A percentile compares a stretch with the other conserved stretches of the same genome.
Conservation (phyloP, 2,329 filamentous ascomycete species). For the Kalaharituber pfeilii region DNA sequence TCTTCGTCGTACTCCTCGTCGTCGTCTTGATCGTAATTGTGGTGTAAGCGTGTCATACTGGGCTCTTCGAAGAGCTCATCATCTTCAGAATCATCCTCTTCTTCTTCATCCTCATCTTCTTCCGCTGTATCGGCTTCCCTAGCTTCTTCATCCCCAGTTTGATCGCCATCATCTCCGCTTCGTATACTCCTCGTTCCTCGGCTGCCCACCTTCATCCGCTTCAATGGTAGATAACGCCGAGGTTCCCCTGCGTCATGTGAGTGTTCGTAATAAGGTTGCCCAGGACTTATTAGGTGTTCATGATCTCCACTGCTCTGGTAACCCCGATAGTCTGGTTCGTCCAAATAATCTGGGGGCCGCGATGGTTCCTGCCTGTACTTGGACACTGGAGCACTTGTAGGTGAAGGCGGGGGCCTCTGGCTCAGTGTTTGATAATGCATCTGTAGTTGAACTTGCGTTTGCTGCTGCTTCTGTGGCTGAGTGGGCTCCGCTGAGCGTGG, state of each 20-base stretch:
- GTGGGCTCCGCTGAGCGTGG: constrained; percentile 6
- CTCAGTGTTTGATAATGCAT: constrained; percentile 58
- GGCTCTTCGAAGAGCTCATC: constrained; percentile 20
- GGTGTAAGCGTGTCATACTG: not conserved
- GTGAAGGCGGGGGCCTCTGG: constrained; percentile 37
- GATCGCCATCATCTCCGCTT: not conserved
- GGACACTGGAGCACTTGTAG: constrained; percentile 23
- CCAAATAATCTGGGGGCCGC: not conserved
- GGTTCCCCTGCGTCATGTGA: not conserved
- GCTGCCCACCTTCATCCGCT: not conserved
- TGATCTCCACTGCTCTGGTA: not conserved
- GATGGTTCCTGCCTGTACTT: constrained; percentile 29
- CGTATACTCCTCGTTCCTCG: not conserved
- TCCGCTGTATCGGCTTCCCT: constrained; percentile 34
- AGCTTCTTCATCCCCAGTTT: constrained; percentile 29
- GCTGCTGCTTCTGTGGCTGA: constrained; percentile 11
- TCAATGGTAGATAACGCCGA: not conserved
- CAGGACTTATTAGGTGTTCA: not conserved
- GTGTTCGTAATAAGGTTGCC: not conserved
- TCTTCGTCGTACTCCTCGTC: constrained; percentile 5
- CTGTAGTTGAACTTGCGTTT: constrained; percentile 7
- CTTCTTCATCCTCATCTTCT: constrained; percentile 35
- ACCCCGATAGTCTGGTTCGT: not conserved
- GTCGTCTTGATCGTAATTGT: constrained; percentile 2
- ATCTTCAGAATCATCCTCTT: constrained; percentile 42